A percentile compares a stretch with the other conserved stretches of the same genome.
Evolutionary conservation across 768 basidiomycete species (phyloP).

Genomic region (Leccinum ochraceum): DNA sequence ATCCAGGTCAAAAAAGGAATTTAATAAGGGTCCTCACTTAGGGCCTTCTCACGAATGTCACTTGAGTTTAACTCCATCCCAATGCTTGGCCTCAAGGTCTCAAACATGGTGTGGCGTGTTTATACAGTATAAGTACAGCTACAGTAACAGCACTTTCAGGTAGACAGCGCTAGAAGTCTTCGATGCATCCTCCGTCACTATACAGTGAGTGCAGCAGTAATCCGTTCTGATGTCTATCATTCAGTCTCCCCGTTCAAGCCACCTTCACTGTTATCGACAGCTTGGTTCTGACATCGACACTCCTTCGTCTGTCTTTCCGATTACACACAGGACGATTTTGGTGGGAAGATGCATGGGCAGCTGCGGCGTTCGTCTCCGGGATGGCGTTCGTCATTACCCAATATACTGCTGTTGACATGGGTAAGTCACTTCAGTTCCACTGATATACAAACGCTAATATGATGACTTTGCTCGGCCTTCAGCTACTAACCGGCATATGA

Average conservation of each 20-base stretch:
- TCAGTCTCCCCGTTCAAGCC: slow-evolving; percentile 3
- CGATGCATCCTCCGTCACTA: neutral
- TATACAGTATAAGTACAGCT: neutral
- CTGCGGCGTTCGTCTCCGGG: neutral
- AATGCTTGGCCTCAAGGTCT: neutral
- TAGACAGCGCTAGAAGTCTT: neutral
- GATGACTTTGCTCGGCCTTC: neutral
- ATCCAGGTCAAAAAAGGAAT: too few species aligned
- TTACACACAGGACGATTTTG: slow-evolving; percentile 17
- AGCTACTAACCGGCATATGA: neutral
- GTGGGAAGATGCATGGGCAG: slow-evolving; percentile 30
- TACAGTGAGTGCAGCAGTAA: neutral
- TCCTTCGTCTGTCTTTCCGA: slow-evolving; percentile 20
- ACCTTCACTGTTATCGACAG: slow-evolving; percentile 2
- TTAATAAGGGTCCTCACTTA: too few species aligned
- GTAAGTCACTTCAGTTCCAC: neutral
- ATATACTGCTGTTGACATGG: neutral
- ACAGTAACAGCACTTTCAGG: neutral
- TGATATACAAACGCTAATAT: neutral
- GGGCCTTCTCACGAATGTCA: too few species aligned
- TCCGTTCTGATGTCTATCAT: neutral
- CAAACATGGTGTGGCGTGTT: neutral
- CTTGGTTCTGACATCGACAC: slow-evolving; percentile 11
- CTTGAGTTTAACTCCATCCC: too few species aligned
- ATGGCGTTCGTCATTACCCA: neutral